Base-by-base conservation (phyloP, 768 basidiomycete genomes). In the Amanita brunnescens region DNA sequence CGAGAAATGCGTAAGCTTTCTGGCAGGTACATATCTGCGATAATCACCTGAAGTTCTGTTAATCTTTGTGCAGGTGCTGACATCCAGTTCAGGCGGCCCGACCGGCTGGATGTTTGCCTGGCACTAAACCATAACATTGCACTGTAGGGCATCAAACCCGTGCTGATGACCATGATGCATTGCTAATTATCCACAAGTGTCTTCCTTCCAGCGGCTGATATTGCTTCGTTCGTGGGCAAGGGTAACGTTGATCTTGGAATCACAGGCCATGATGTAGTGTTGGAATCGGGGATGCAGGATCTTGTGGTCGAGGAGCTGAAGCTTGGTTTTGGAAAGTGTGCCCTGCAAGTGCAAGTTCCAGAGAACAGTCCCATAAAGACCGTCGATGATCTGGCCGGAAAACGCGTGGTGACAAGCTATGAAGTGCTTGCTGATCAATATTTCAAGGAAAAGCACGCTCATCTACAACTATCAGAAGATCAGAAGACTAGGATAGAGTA, bases 141-240 rank as follows among this genome's bases (percentile, higher is more conserved):
- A 2, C 83, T 99, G 95, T 95, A 60, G 53, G 87, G 0, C 67
- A 12, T 24, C 2, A n/a, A 29, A 29, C 35, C 1, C n/a, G 20
- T 24, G n/a, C 24, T 23, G 40, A 1, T 20, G n/a, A 21, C n/a
- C n/a, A n/a, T 49, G 4, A 2, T 40, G 14, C 21, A 8, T 39
- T 26, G 39, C 46, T 44, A 41, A 47, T 21, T 51, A 44, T 35
- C 26, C 26, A 12, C 20, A 64, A 97, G 95, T 6, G 87, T 99
- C 20, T 98, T 99, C 70, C 85, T 98, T 20, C 94, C 96, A 20
- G 96, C 96, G 1, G 76, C 87, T 5, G 96, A 99, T 62, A 99
- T 99, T 56, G 94, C 96, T 8, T 95, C 93, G 24, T 99, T 98
- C 67, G 96, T 99, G 40, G 96, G 93, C 38, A 93, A 95, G 64